Percentiles rank a stretch among this genome's conserved stretches.
Evolutionary conservation across 31 red algal genomes (phyloP).

Genomic region (Pterothamnion heteromorphum): DNA sequence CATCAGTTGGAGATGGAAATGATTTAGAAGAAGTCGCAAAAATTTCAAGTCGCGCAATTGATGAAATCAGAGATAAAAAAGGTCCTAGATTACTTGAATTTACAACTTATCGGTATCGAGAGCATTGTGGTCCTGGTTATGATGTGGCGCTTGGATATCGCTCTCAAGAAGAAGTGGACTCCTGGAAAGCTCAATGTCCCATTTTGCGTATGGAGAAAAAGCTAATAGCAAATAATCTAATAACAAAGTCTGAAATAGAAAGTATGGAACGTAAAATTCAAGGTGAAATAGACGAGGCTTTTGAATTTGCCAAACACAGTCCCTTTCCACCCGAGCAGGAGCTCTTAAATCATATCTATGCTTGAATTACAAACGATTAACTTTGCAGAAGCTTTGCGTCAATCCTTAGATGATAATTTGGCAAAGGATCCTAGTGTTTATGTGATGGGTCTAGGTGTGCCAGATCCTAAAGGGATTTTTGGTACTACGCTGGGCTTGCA

Average conservation of each 20-base stretch:
- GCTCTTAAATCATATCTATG: conserved; percentile 76
- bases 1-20: conserved; percentile 68
- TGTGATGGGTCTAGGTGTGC: too few species aligned
- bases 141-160: conserved; percentile 85
- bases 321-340: conserved; percentile 59
- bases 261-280: conserved; percentile 69
- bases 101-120: conserved; percentile 90
- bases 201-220: conserved; percentile 81
- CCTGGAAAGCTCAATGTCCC: conserved; percentile 72
- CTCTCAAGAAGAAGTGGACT: conserved; percentile 80
- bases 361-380: too few species aligned
- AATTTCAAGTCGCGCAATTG: conserved; percentile 69
- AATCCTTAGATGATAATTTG: too few species aligned
- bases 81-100: conserved; percentile 83
- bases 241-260: conserved; percentile 70
- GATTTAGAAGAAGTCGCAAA: conserved; percentile 87
- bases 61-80: conserved; percentile 60
- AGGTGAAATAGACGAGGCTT: conserved; percentile 86
- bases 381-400: too few species aligned
- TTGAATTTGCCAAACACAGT: conserved; percentile 68
- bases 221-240: conserved; percentile 75
- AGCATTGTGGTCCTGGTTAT: conserved; percentile 73
- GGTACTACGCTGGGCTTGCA: neutral
- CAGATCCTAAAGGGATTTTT: neutral
- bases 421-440: too few species aligned